These are phyloP conservation scores for Pseudopithomyces maydicus DNA, from an alignment of 2,329 filamentous ascomycete species.

Conservation along the genomic window DNA sequence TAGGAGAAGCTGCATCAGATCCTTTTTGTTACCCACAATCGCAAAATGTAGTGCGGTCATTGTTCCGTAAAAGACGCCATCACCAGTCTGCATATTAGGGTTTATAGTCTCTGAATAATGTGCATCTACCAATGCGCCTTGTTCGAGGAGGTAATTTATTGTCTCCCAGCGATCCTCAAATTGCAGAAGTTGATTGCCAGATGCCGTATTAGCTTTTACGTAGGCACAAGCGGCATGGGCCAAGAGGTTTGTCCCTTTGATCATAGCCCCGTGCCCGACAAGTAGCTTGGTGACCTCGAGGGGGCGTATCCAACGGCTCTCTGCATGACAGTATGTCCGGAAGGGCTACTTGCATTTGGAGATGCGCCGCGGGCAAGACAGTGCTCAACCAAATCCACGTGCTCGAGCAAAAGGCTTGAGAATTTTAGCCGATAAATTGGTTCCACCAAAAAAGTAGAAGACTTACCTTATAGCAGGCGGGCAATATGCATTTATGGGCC, in stretches of 20 bases:
- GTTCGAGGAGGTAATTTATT: neutral
- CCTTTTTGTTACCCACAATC: neutral
- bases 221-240: neutral
- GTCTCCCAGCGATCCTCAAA: neutral
- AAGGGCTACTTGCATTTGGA: neutral
- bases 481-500: neutral
- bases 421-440: too few relatives aligned
- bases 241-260: neutral
- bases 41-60: slow-evolving; percentile 1
- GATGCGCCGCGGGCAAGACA: neutral
- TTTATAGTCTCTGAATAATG: neutral
- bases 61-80: neutral
- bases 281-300: neutral
- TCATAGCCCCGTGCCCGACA: neutral
- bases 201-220: neutral
- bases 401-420: neutral
- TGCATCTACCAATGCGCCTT: neutral
- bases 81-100: neutral
- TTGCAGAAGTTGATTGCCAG: neutral
- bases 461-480: neutral
- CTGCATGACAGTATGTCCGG: neutral
- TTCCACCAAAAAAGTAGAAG: too few relatives aligned
- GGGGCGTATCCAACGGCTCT: neutral
- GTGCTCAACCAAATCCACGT: neutral
- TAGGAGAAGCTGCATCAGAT: neutral